Base-by-base conservation (phyloP, 345 rosid genomes). In the Tarenaya hassleriana region DNA sequence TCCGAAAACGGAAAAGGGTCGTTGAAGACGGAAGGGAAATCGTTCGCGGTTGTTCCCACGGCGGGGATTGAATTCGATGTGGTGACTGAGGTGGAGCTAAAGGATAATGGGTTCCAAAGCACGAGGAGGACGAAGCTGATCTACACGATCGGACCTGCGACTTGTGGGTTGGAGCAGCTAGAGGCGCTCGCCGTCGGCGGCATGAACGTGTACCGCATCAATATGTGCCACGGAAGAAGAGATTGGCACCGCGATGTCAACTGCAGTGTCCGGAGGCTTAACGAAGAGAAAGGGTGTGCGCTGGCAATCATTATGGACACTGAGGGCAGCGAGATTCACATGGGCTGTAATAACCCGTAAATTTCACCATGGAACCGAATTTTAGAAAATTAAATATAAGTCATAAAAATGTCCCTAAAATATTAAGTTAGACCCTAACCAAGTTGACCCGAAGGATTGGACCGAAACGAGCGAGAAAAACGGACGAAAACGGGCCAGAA, bases 221-320 rank as follows among this genome's bases (percentile, higher is more conserved):
- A 94, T 41, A 88, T 94, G 99, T 94, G 99, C 41, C 99, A 94
- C 51, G 95, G 97, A 0, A 78, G 91, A 0, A 80, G 83, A 1
- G 97, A 88, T 49, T 94, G 99, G 99, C 99, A 94, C 55, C 75
- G 84, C 1, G 21, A 35, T 7, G 95, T 94, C 29, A 86, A 88
- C 38, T 80, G 83, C 16, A 77, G 94, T 7, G 95, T 94, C 4
- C 60, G 97, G 64, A 76, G 71, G 60, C 75, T 94, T 63, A 94
- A 94, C 55, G 95, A 86, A 53, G 97, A 94, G 75, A 94, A 88
- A 69, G 99, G 99, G 0, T 88, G 63, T 49, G 97, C 99, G 0
- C 97, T 94, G 32, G 99, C 99, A 1, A 79, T 94, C 47, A 94
- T 94, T 97, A 94, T 94, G 99, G 99, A 94, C 41, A 94, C 99